Conservation (phyloP, 164 flowering plant genomes). For the Liquidambar formosana region DNA sequence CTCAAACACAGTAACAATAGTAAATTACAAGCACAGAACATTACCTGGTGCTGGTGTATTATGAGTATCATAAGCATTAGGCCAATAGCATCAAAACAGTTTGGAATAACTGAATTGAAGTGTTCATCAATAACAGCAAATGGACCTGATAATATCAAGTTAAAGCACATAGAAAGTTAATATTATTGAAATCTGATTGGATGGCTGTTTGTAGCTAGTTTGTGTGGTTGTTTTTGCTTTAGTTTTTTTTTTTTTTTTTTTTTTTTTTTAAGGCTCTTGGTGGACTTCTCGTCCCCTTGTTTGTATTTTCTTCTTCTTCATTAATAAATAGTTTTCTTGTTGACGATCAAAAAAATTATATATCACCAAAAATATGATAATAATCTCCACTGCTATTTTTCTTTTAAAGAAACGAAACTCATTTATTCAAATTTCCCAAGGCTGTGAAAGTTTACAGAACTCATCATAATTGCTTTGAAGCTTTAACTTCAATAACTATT, state of each 20-base stretch:
- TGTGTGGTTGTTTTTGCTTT: too few relatives aligned
- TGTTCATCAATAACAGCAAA: conserved; percentile 92
- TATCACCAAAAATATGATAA: background rate
- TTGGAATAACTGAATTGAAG: conserved; percentile 76
- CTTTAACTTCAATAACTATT: background rate
- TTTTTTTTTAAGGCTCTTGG: too few relatives aligned
- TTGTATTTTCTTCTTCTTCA: too few relatives aligned
- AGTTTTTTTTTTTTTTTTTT: too few relatives aligned
- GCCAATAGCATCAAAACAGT: conserved; percentile 96
- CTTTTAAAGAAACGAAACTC: too few relatives aligned
- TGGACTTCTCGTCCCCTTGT: too few relatives aligned
- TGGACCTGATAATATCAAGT: conserved; percentile 63
- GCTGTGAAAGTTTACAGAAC: too few relatives aligned
- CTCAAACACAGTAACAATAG: background rate
- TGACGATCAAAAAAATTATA: background rate
- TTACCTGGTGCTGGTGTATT: conserved; percentile 91
- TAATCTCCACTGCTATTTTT: background rate
- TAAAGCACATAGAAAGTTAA: conserved; percentile 3
- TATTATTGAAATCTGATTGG: too few relatives aligned
- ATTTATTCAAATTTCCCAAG: too few relatives aligned
- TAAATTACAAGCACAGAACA: background rate
- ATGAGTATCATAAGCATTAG: conserved; percentile 97
- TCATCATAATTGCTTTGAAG: background rate
- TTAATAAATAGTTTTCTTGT: too few relatives aligned
- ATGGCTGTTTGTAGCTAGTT: too few relatives aligned